A percentile compares a stretch with the other conserved stretches of the same genome.
phyloP scores from a whole-genome alignment of 495 filamentous ascomycete genomes.

The Neurospora tetrasperma region DNA sequence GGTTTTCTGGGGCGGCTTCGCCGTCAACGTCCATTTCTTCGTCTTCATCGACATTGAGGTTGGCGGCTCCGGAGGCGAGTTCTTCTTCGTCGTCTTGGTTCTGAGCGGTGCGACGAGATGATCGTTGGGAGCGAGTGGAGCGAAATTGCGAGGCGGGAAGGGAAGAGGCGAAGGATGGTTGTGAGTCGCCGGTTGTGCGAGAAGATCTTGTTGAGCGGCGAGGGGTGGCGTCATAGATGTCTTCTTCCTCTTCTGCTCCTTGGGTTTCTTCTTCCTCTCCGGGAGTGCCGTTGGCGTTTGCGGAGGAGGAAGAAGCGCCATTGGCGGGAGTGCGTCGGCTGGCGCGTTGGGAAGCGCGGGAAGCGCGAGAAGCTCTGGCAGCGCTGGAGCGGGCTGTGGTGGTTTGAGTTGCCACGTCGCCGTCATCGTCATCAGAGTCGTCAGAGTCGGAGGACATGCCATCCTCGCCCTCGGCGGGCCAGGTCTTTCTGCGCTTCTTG shows the following conservation, averaged over 20 bases:
- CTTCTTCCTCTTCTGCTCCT: conserved; percentile 25
- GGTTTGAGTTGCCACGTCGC: conserved; percentile 24
- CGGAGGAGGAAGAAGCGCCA: background rate
- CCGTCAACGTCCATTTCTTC: conserved; percentile 5
- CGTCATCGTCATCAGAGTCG: conserved; percentile 28
- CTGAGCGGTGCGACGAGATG: background rate
- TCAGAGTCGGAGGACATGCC: conserved; percentile 15
- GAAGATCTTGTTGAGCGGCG: conserved; percentile 23
- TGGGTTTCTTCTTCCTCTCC: conserved; percentile 13
- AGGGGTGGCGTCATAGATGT: conserved; percentile 31
- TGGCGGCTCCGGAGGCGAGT: conserved; percentile 27
- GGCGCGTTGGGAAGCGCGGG: conserved; percentile 17
- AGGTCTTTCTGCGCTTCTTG: conserved; percentile 55
- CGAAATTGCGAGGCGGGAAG: conserved; percentile 35
- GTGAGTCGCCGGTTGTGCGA: conserved; percentile 19
- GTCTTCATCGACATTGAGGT: conserved; percentile 22
- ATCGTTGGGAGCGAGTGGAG: conserved; percentile 20
- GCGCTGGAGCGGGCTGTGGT: conserved; percentile 15
- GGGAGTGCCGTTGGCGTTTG: conserved; percentile 7
- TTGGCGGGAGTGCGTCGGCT: conserved; percentile 12
- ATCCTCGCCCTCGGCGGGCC: conserved; percentile 26
- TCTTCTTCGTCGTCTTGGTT: conserved; percentile 27
- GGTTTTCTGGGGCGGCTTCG: conserved; percentile 9
- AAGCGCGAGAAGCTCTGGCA: conserved; percentile 16
- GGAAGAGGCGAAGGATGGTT: conserved; percentile 37